Evolutionary conservation across 2,329 filamentous ascomycete genomes (phyloP).

Genomic region (Exserohilum turcica): DNA sequence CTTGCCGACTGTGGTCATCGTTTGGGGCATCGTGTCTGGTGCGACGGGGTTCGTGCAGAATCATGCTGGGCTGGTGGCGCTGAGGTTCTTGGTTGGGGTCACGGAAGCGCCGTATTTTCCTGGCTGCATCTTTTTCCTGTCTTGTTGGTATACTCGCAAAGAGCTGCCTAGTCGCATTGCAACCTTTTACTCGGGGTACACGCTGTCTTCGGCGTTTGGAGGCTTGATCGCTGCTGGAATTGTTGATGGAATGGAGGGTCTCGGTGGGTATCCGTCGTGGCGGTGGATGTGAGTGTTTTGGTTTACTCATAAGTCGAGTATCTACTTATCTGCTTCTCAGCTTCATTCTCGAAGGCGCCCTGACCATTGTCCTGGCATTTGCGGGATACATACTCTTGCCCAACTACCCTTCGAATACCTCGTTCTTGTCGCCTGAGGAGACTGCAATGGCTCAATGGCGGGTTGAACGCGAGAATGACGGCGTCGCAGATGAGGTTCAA

Average conservation of each 20-base stretch:
- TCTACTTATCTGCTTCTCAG: slow-evolving; percentile 1
- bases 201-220: slow-evolving; percentile 58
- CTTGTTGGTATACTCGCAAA: slow-evolving; percentile 30
- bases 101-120: slow-evolving; percentile 31
- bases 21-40: slow-evolving; percentile 50
- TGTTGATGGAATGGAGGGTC: slow-evolving; percentile 39
- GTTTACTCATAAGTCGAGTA: neutral
- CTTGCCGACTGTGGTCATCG: slow-evolving; percentile 55
- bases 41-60: slow-evolving; percentile 56
- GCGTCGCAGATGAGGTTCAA: slow-evolving; percentile 20
- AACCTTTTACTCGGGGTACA: slow-evolving; percentile 61
- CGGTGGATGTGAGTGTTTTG: slow-evolving; percentile 11
- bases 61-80: slow-evolving; percentile 49
- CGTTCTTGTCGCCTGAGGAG: slow-evolving; percentile 47
- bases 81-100: slow-evolving; percentile 50
- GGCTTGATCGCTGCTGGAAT: slow-evolving; percentile 60
- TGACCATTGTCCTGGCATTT: slow-evolving; percentile 24
- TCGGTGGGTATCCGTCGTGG: slow-evolving; percentile 35
- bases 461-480: slow-evolving; percentile 26
- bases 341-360: slow-evolving; percentile 29
- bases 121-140: slow-evolving; percentile 28
- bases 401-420: slow-evolving; percentile 56
- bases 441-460: slow-evolving; percentile 27
- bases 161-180: slow-evolving; percentile 62
- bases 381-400: slow-evolving; percentile 54